Evolutionary conservation across 768 basidiomycete genomes (phyloP), one percentile per base, ranked within the genome.

Genomic region (Trametes sanguinea): DNA sequence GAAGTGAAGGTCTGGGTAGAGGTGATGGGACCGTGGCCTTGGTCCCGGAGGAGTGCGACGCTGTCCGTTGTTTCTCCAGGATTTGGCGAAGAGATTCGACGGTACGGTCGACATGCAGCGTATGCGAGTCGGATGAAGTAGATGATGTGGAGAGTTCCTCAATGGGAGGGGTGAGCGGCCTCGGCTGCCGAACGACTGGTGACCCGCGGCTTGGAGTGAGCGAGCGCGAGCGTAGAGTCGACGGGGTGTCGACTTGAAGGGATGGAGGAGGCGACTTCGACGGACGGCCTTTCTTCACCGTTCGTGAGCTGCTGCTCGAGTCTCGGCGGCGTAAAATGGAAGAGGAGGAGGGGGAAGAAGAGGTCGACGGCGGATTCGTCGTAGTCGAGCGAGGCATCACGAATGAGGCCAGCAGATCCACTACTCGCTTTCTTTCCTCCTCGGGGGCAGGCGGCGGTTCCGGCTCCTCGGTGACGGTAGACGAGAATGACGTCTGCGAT

Each of bases 11-110:
- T 39, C 79, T 58, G 14, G 72, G 70, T 9, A 61, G 77, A 69
- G 80, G 66, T 59, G 80, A 76, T n/a, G 73, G 72, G 1, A 77
- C 77, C 13, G 65, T 30, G 30, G 60, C 47, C 39, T 54, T 58
- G 54, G 42, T 45, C 27, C 54, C 39, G 35, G 54, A 43, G 0
- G 62, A 43, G 29, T 6, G 62, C 58, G 22, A 54, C 45, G 10
- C 60, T 11, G 29, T 30, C 13, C 48, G 42, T 43, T 50, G 70
- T 37, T 66, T 69, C 51, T 68, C 83, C 11, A 92, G 80, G 61
- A 92, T 92, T 69, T 85, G 88, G 61, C 90, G 84, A 27, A 92
- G 77, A 30, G 82, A 85, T 61, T 82, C 78, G 27, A 92, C 77
- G 1, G 89, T 88, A 60, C 78, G 85, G 66, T 86, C 87, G 2